Percentiles rank a stretch among this genome's conserved stretches.
phyloP scores from a whole-genome alignment of 176 grass and related monocot genomes.

The Hordeum marinum region DNA sequence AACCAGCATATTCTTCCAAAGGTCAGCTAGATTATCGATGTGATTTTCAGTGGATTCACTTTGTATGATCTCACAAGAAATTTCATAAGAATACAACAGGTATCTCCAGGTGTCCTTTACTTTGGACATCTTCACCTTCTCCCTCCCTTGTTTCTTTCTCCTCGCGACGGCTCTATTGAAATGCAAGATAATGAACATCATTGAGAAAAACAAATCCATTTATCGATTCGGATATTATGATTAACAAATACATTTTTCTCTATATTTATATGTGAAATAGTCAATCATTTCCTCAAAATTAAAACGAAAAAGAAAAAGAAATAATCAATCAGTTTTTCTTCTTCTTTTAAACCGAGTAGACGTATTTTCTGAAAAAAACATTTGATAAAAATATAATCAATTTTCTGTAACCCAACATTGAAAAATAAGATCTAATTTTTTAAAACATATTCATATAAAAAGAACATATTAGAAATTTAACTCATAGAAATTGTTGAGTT shows the following conservation, averaged over 20 bases:
- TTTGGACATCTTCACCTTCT: not conserved
- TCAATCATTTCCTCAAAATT: no score
- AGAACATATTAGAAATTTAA: not conserved
- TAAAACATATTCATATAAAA: not conserved
- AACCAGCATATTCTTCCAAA: slow-evolving; percentile 59
- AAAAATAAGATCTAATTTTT: not conserved
- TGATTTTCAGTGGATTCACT: slow-evolving; percentile 1
- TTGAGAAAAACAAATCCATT: not conserved
- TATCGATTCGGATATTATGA: not conserved
- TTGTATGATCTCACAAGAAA: slow-evolving; percentile 23
- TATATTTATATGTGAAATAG: no score
- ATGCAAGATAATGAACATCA: slow-evolving; percentile 20
- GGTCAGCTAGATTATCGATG: slow-evolving; percentile 5
- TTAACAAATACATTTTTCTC: not conserved
- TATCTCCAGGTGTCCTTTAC: not conserved
- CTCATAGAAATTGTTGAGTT: not conserved
- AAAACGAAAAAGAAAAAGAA: no score
- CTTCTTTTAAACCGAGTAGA: not conserved
- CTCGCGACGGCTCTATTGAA: slow-evolving; percentile 3
- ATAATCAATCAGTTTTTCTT: not conserved
- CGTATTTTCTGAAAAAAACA: not conserved
- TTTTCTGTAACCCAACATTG: not conserved
- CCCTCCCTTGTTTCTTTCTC: not conserved
- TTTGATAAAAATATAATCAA: not conserved
- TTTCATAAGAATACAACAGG: not conserved